Base-by-base conservation (phyloP, 805 yeast genomes). In the Cyberlindnera xishuangbannaensis region DNA sequence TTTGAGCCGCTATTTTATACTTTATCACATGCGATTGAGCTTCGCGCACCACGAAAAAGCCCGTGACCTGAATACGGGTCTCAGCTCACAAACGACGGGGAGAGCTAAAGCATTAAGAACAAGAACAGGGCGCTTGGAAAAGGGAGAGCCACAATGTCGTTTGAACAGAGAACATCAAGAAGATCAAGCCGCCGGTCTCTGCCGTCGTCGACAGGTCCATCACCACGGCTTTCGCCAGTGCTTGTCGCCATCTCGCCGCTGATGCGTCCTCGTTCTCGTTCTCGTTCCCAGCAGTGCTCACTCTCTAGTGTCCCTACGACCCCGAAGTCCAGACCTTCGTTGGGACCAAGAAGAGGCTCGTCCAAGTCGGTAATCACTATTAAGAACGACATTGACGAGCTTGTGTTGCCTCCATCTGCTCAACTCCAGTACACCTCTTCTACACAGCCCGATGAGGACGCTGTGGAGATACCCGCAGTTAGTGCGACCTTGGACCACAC, bases 401-500 rank as follows among this genome's bases (percentile, higher is more conserved):
- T 38, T 18, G 22, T 24, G 16, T 29, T 32, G 29, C 36, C 36
- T 15, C 36, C 38, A 4, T 28, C 38, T 3, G 36, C 38, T 10
- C 37, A 37, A 31, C 17, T 32, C 35, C 22, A 29, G 16, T 21
- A 19, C 22, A 19, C 7, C 27, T 21, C 33, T 9, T 15, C 25
- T 15, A 11, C 27, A 4, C 29, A 28, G 15, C 23, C 23, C 23
- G 12, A 9, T 12, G 42, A 38, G 17, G 41, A 31, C 4, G 29
- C 33, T 14, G 31, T 39, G 15, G 55, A 48, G 15, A 73, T 57
- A 50, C 82, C 58, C 29, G 72, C 53, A 25, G 71, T 78, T 6
- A 67, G 69, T 28, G 82, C 76, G 10, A 64, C 63, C 3, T 60
- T 88, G 30, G 96, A 88, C 55, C 78, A 83, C 50, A 60, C 82